These are phyloP conservation scores for Colletotrichum lindemuthianum DNA, from an alignment of 2,329 filamentous ascomycete species.

Conservation along the genomic window DNA sequence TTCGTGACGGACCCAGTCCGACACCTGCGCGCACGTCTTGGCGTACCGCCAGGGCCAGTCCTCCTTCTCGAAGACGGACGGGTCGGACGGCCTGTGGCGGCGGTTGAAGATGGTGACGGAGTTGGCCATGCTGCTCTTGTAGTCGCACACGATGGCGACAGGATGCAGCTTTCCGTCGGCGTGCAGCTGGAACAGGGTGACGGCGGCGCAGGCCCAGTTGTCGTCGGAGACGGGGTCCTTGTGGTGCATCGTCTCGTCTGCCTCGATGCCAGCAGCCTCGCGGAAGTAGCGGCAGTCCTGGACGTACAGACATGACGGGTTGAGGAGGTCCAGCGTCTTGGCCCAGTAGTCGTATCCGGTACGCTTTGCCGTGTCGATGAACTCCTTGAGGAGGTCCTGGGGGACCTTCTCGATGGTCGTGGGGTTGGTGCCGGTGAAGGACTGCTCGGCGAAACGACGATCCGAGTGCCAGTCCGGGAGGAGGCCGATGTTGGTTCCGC, in stretches of 20 bases:
- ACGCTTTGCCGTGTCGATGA: constrained; percentile 46
- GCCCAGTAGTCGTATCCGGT: constrained; percentile 47
- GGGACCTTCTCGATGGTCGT: constrained; percentile 55
- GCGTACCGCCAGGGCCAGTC: constrained; percentile 65
- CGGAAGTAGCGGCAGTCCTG: constrained; percentile 58
- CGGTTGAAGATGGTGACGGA: constrained; percentile 62
- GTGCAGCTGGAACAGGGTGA: constrained; percentile 55
- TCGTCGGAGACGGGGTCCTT: constrained; percentile 44
- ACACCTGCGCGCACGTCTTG: constrained; percentile 58
- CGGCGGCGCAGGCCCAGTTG: constrained; percentile 47
- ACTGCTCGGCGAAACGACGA: constrained; percentile 55
- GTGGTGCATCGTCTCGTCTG: constrained; percentile 41
- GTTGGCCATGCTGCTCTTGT: constrained; percentile 44
- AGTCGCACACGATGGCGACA: constrained; percentile 59
- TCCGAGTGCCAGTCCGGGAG: constrained; percentile 39
- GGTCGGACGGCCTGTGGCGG: constrained; percentile 46
- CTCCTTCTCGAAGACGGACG: constrained; percentile 45
- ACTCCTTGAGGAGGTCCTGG: constrained; percentile 45
- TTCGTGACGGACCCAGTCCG: constrained; percentile 61
- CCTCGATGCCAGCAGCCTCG: constrained; percentile 44
- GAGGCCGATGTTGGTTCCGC: constrained; percentile 46
- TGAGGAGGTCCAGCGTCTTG: constrained; percentile 41
- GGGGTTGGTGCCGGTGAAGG: constrained; percentile 55
- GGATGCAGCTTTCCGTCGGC: constrained; percentile 58
- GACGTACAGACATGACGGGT: constrained; percentile 48